phyloP scores from a whole-genome alignment of 495 filamentous ascomycete species.

The Aspergillus nidulans region DNA sequence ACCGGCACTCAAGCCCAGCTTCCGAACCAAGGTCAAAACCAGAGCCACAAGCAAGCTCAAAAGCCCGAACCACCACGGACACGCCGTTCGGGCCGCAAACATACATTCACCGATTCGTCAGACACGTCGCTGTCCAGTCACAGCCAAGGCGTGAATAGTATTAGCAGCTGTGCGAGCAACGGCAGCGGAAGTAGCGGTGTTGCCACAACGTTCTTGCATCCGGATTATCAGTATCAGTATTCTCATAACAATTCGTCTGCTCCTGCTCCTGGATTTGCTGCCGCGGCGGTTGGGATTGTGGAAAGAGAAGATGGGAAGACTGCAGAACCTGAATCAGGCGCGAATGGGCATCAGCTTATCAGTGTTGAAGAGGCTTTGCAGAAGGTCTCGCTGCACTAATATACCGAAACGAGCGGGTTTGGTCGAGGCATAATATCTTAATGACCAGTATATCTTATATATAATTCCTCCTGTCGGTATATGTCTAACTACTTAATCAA shows the following conservation, averaged over 20 bases:
- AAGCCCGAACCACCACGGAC: slow-evolving; percentile 38
- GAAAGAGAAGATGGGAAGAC: neutral
- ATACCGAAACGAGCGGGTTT: neutral
- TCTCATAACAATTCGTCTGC: neutral
- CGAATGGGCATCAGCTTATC: neutral
- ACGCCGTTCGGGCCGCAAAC: slow-evolving; percentile 35
- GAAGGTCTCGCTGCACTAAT: slow-evolving; percentile 28
- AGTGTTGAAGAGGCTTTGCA: slow-evolving; percentile 34
- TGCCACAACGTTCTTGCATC: neutral
- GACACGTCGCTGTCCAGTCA: slow-evolving; percentile 1
- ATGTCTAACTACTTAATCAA: neutral
- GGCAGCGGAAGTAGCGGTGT: neutral
- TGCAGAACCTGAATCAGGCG: neutral
- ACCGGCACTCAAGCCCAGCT: too few relatives aligned
- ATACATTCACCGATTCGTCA: slow-evolving; percentile 23
- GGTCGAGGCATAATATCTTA: neutral
- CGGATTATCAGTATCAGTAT: neutral
- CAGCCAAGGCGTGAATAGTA: neutral
- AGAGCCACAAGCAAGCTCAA: slow-evolving; percentile 24
- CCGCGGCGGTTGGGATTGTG: neutral
- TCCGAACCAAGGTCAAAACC: too few relatives aligned
- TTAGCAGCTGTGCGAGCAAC: neutral
- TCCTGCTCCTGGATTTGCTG: neutral
- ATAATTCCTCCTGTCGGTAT: neutral
- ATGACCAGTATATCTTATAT: neutral